Evolutionary conservation across 2,329 filamentous ascomycete species (phyloP).

Genomic region (Alternaria novae-zelandiae): DNA sequence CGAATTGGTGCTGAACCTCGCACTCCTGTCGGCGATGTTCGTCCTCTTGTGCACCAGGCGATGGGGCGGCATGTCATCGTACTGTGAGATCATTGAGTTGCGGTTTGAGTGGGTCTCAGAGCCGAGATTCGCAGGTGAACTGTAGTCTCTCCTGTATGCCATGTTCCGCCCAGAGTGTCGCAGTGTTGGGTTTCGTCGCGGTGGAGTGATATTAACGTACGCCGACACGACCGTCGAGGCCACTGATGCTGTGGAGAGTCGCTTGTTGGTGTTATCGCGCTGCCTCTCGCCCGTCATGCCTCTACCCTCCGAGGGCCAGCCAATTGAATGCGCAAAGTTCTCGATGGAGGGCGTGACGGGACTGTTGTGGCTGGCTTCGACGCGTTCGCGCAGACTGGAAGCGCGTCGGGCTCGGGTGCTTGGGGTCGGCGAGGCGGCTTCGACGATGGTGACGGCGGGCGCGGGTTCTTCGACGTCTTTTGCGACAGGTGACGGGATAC

Average conservation of each 20-base stretch:
- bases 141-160: slow-evolving; percentile 55
- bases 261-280: slow-evolving; percentile 45
- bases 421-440: slow-evolving; percentile 28
- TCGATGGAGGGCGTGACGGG: slow-evolving; percentile 52
- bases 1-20: slow-evolving; percentile 40
- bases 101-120: slow-evolving; percentile 53
- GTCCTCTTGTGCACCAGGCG: slow-evolving; percentile 59
- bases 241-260: slow-evolving; percentile 59
- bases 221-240: slow-evolving; percentile 63
- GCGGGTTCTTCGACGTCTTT: not conserved
- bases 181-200: slow-evolving; percentile 53
- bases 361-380: slow-evolving; percentile 41
- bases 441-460: slow-evolving; percentile 13
- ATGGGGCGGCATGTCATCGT: slow-evolving; percentile 52
- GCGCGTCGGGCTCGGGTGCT: slow-evolving; percentile 27
- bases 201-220: slow-evolving; percentile 60
- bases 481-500: not conserved
- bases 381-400: slow-evolving; percentile 42
- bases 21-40: slow-evolving; percentile 55
- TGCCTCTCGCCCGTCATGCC: slow-evolving; percentile 30
- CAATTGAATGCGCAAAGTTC: slow-evolving; percentile 57
- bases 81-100: slow-evolving; percentile 50
- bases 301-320: slow-evolving; percentile 53
- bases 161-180: slow-evolving; percentile 62
- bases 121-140: slow-evolving; percentile 46